Percentiles rank a stretch among this genome's conserved stretches.
phyloP scores from a whole-genome alignment of 192 early-diverging fungal genomes.

The Backusella macrospora region DNA sequence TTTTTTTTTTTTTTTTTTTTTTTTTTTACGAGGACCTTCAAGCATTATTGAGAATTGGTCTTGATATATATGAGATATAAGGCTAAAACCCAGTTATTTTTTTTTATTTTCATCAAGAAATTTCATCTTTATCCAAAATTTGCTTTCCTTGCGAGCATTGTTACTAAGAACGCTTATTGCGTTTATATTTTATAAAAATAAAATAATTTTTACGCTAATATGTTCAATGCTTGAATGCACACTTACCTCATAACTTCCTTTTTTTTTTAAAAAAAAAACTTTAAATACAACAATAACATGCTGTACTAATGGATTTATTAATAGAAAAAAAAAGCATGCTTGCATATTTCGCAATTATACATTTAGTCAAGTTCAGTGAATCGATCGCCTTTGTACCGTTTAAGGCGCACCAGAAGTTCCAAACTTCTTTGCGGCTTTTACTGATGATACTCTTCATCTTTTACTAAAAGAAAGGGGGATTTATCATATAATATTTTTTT shows the following conservation, averaged over 20 bases:
- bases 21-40: no score
- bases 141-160: no score
- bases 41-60: no score
- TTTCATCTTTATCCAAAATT: no score
- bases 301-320: constrained; percentile 70
- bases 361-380: constrained; percentile 91
- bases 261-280: constrained; percentile 90
- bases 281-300: constrained; percentile 87
- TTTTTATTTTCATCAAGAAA: no score
- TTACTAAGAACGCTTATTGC: no score
- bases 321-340: constrained; percentile 93
- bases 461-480: constrained; percentile 72
- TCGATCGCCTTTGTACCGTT: constrained; percentile 71
- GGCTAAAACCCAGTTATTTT: no score
- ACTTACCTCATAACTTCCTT: constrained; percentile 63
- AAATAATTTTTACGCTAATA: not conserved
- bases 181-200: not conserved
- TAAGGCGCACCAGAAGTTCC: constrained; percentile 66
- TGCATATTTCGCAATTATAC: constrained; percentile 91
- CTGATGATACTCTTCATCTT: constrained; percentile 73
- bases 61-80: no score
- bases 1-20: not conserved
- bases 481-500: constrained; percentile 61
- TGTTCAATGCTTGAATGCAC: not conserved
- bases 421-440: constrained; percentile 74